These are phyloP conservation scores for Heritiera fomes DNA, from an alignment of 345 rosid genomes.

Conservation along the genomic window DNA sequence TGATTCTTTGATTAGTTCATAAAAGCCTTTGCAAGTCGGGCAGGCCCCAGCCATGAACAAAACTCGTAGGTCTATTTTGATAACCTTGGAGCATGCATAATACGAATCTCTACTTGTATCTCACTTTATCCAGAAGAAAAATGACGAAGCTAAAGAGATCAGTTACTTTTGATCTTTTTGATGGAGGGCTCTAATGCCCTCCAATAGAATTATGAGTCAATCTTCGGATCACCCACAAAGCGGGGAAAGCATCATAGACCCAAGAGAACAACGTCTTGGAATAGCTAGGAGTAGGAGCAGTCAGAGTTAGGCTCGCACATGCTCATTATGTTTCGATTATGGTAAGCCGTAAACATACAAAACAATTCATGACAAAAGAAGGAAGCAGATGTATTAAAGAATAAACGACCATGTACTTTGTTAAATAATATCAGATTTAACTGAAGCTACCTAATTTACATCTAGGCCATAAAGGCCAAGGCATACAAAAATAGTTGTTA, in stretches of 20 bases:
- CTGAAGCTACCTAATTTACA: conserved; percentile 24
- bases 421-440: conserved; percentile 4
- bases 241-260: neutral
- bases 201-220: neutral
- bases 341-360: neutral
- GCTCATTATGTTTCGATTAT: neutral
- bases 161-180: neutral
- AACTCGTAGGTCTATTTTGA: neutral
- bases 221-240: neutral
- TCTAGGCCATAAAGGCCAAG: conserved; percentile 22
- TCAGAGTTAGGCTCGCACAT: neutral
- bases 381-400: neutral
- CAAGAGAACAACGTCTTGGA: neutral
- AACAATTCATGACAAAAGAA: neutral
- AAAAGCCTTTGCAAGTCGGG: neutral
- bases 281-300: neutral
- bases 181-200: neutral
- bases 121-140: neutral
- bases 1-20: neutral
- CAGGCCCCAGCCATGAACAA: neutral
- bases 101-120: neutral
- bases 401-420: neutral
- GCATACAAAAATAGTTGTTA: conserved; percentile 31
- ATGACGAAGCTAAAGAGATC: neutral
- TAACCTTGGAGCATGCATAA: neutral